These are phyloP conservation scores for Kodamaea restingae DNA, from an alignment of 805 yeast genomes.

Conservation along the genomic window DNA sequence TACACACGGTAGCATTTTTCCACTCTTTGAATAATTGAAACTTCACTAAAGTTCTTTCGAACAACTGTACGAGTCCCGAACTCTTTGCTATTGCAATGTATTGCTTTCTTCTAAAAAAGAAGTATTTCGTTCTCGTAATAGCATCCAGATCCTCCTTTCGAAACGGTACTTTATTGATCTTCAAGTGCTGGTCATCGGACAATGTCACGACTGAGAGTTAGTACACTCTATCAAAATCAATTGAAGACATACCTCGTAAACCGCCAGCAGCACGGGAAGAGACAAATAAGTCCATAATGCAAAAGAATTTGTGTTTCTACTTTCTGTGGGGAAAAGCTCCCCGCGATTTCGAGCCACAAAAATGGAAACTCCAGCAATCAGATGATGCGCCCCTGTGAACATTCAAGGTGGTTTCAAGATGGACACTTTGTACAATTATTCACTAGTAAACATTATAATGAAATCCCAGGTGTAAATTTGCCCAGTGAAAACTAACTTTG, in stretches of 20 bases:
- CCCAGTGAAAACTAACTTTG: no score
- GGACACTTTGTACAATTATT: no score
- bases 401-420: no score
- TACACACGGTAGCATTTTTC: slow-evolving; percentile 24
- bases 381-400: no score
- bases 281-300: slow-evolving; percentile 13
- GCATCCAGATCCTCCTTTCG: slow-evolving; percentile 4
- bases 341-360: background rate
- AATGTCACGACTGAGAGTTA: slow-evolving; percentile 5
- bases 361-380: background rate
- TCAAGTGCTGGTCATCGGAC: slow-evolving; percentile 6
- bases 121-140: slow-evolving; percentile 16
- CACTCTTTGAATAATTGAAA: slow-evolving; percentile 30
- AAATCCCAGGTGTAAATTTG: no score
- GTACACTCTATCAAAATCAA: background rate
- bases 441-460: no score
- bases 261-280: slow-evolving; percentile 15
- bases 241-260: slow-evolving; percentile 15
- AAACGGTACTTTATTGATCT: slow-evolving; percentile 5
- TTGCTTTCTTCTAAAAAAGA: slow-evolving; percentile 17
- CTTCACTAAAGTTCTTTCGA: slow-evolving; percentile 14
- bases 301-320: background rate
- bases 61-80: slow-evolving; percentile 29
- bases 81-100: slow-evolving; percentile 24
- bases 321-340: background rate